Conservation (phyloP, 306 rosid species). For the Malus orientalis region DNA sequence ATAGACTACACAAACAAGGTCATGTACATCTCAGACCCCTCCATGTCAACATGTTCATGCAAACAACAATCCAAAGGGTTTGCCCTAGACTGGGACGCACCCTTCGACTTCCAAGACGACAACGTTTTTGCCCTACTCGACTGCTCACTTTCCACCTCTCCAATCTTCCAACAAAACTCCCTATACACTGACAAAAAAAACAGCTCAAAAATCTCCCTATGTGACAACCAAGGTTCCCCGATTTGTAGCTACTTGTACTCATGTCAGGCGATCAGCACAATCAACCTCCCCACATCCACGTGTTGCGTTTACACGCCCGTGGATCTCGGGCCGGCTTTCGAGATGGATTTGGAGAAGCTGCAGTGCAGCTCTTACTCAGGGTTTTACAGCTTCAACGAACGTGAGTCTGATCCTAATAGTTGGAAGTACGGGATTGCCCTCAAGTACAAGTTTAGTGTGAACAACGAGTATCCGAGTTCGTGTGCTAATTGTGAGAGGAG, state of each 20-base stretch:
- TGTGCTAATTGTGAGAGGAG: conserved; percentile 65
- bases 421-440: conserved; percentile 88
- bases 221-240: conserved; percentile 41
- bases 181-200: conserved; percentile 20
- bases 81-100: conserved; percentile 67
- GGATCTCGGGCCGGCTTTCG: conserved; percentile 71
- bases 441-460: conserved; percentile 63
- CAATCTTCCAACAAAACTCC: conserved; percentile 17
- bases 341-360: conserved; percentile 74
- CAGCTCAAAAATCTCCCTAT: conserved; percentile 24
- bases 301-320: conserved; percentile 84
- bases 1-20: conserved; percentile 57
- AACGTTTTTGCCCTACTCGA: conserved; percentile 61
- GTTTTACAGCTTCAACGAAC: conserved; percentile 63
- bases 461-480: conserved; percentile 58
- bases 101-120: conserved; percentile 49
- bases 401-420: conserved; percentile 51
- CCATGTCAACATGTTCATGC: conserved; percentile 77
- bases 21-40: conserved; percentile 65
- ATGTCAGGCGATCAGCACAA: conserved; percentile 52
- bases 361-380: conserved; percentile 75
- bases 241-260: conserved; percentile 60
- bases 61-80: conserved; percentile 63
- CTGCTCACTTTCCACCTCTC: conserved; percentile 30
- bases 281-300: conserved; percentile 52